A percentile compares a stretch with the other conserved stretches of the same genome.
phyloP scores from a whole-genome alignment of 2,329 filamentous ascomycete genomes.

The Zasmidium cellare region DNA sequence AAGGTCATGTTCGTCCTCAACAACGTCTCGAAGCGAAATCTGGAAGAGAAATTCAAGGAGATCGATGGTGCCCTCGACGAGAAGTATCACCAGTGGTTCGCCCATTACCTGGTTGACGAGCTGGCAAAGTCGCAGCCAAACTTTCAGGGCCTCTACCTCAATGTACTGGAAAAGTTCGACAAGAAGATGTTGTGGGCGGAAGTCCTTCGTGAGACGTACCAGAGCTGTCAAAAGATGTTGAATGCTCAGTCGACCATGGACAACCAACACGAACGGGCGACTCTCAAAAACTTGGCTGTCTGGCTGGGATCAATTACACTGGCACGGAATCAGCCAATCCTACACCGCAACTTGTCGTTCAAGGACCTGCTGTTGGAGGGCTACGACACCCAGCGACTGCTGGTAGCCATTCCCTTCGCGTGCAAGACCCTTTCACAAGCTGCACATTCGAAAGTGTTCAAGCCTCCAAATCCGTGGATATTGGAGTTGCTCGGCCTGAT shows the following conservation, averaged over 20 bases:
- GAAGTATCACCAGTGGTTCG: slow-evolving; percentile 93
- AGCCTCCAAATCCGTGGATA: slow-evolving; percentile 93
- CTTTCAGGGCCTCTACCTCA: slow-evolving; percentile 89
- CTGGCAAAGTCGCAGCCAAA: slow-evolving; percentile 97
- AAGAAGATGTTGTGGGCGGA: slow-evolving; percentile 80
- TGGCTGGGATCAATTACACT: slow-evolving; percentile 95
- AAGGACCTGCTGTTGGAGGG: slow-evolving; percentile 93
- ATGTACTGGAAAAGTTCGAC: slow-evolving; percentile 80
- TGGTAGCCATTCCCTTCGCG: slow-evolving; percentile 94
- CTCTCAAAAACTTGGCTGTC: slow-evolving; percentile 87
- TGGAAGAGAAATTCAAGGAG: slow-evolving; percentile 80
- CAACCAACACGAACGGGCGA: slow-evolving; percentile 78
- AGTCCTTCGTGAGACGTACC: slow-evolving; percentile 89
- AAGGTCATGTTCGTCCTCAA: slow-evolving; percentile 95
- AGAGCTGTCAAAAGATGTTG: slow-evolving; percentile 80
- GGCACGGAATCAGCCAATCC: slow-evolving; percentile 91
- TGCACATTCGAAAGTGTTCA: slow-evolving; percentile 81
- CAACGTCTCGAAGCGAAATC: slow-evolving; percentile 88
- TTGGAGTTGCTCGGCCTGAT: slow-evolving; percentile 93
- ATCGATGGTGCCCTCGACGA: slow-evolving; percentile 75
- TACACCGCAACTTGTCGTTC: slow-evolving; percentile 95
- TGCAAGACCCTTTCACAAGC: slow-evolving; percentile 93
- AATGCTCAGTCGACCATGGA: slow-evolving; percentile 87
- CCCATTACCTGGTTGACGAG: slow-evolving; percentile 89
- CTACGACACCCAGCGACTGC: slow-evolving; percentile 84